Evolutionary conservation across 1,284 basidiomycete genomes (phyloP).

Genomic region (Rhodotorula sp.): DNA sequence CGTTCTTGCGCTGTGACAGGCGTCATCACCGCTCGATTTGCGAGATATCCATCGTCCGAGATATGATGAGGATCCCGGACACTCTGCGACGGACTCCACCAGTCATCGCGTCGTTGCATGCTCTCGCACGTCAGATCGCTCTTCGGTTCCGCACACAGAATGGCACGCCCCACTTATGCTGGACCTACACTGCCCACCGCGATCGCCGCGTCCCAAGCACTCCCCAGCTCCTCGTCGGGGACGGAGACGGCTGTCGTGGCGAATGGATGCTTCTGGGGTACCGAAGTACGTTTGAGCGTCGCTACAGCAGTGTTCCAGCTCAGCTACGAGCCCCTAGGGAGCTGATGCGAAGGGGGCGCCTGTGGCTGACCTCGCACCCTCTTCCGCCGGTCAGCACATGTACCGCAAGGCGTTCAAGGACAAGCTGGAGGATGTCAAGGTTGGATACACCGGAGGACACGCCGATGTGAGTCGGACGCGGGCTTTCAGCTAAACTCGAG

Average conservation of each 20-base stretch:
- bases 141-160: constrained; percentile 17
- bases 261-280: constrained; percentile 41
- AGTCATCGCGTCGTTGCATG: constrained; percentile 8
- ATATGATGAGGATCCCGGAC: no score
- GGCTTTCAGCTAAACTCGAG: neutral
- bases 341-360: no score
- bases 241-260: constrained; percentile 32
- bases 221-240: constrained; percentile 8
- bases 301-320: neutral
- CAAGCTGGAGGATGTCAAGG: constrained; percentile 39
- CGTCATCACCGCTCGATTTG: neutral
- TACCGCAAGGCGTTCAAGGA: constrained; percentile 35
- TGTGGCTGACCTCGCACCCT: neutral
- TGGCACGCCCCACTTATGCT: constrained; percentile 22
- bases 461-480: constrained; percentile 19
- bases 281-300: neutral
- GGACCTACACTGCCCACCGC: constrained; percentile 42
- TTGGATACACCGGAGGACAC: constrained; percentile 43
- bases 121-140: constrained; percentile 20
- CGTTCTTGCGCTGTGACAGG: no score
- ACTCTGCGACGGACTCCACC: no score
- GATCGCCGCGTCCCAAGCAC: constrained; percentile 23
- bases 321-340: neutral
- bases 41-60: no score
- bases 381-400: constrained; percentile 37